Conservation (phyloP, 768 basidiomycete genomes). For the Lactarius pseudohatsudake region DNA sequence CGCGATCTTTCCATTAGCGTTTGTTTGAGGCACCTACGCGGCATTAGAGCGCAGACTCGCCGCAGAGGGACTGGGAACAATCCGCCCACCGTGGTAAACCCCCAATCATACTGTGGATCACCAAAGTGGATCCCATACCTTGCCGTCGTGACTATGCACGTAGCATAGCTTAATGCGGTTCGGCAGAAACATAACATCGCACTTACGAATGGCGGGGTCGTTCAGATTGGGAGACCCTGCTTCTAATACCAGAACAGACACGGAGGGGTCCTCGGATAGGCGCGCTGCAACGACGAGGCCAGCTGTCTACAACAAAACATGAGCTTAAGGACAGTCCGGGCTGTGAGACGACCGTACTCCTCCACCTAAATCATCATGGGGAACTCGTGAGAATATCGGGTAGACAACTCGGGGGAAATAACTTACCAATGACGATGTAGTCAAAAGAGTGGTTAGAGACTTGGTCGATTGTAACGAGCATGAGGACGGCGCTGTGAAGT, state of each 20-base stretch:
- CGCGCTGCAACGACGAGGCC: constrained; percentile 29
- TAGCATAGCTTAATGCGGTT: background rate
- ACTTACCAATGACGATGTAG: constrained; percentile 28
- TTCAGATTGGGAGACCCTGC: constrained; percentile 23
- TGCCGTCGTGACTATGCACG: constrained; percentile 5
- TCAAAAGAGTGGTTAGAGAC: constrained; percentile 26
- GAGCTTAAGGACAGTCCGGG: background rate
- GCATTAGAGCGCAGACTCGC: background rate
- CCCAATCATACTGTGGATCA: constrained; percentile 21
- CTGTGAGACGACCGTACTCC: constrained; percentile 2
- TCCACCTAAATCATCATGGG: constrained; percentile 12
- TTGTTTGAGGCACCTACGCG: constrained; percentile 18
- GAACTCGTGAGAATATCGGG: background rate
- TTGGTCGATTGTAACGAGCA: constrained; percentile 26
- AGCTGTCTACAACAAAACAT: constrained; percentile 13
- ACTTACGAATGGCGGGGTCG: constrained; percentile 20
- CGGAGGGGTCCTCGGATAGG: constrained; percentile 24
- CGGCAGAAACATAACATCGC: background rate
- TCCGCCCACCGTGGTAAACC: constrained; percentile 13
- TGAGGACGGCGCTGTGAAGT: background rate
- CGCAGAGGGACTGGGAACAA: background rate
- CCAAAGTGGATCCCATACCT: background rate
- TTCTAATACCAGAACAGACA: constrained; percentile 27
- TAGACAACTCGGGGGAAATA: too few species aligned
- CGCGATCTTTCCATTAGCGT: constrained; percentile 1